Evolutionary conservation across 2,329 filamentous ascomycete species (phyloP).

Genomic region (Davidsoniella eucalypti): DNA sequence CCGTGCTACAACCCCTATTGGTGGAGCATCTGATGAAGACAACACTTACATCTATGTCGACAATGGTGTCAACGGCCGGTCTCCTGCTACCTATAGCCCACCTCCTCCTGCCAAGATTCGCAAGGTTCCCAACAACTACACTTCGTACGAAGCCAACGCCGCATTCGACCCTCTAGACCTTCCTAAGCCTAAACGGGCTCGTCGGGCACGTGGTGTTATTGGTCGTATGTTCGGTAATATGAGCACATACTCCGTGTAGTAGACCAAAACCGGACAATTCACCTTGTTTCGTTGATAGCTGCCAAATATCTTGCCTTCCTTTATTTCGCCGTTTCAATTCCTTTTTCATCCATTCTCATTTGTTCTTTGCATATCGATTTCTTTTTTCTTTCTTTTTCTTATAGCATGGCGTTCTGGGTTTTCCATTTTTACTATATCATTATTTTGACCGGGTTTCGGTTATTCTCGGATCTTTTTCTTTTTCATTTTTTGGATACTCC

Average conservation of each 20-base stretch:
- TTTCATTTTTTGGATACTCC: too few species aligned
- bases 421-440: conserved; percentile 1
- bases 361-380: conserved; percentile 13
- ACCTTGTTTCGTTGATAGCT: too few species aligned
- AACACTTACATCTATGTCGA: conserved; percentile 17
- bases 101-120: conserved; percentile 18
- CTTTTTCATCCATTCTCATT: conserved; percentile 14
- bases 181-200: conserved; percentile 32
- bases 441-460: neutral
- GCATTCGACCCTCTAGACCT: conserved; percentile 33
- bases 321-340: conserved; percentile 7
- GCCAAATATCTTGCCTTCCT: too few species aligned
- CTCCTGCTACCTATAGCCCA: conserved; percentile 28
- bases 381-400: neutral
- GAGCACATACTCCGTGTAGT: conserved; percentile 15
- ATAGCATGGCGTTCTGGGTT: conserved; percentile 1
- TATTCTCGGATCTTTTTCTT: too few species aligned
- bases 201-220: conserved; percentile 31
- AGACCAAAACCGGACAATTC: too few species aligned
- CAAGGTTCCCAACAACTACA: conserved; percentile 20
- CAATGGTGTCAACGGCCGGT: conserved; percentile 30
- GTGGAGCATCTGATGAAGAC: conserved; percentile 26
- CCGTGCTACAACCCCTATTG: conserved; percentile 35
- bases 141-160: conserved; percentile 39
- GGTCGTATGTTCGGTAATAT: conserved; percentile 35